Conservation (phyloP, 2,329 filamentous ascomycete species). For the Apiospora sp. region DNA sequence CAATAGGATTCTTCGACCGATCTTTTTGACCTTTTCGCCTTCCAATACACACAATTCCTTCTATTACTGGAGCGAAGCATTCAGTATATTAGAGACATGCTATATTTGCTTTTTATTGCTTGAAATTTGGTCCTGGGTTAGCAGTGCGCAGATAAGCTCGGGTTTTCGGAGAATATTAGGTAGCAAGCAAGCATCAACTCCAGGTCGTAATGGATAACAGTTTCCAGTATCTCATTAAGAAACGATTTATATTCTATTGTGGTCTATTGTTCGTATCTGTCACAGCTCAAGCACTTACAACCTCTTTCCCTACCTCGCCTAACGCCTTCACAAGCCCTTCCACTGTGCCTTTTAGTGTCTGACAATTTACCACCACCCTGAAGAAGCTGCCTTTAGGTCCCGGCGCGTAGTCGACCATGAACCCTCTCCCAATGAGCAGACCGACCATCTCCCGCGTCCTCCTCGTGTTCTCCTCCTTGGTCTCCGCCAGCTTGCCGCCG, state of each 20-base stretch:
- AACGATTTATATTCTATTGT: neutral
- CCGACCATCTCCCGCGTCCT: constrained; percentile 58
- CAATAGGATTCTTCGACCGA: constrained; percentile 2
- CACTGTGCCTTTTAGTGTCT: constrained; percentile 60
- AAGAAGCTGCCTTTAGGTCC: constrained; percentile 64
- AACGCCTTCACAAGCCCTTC: constrained; percentile 43
- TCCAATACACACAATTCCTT: neutral
- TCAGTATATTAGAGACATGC: neutral
- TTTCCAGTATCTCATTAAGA: neutral
- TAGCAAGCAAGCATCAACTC: no score
- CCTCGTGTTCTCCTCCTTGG: constrained; percentile 55
- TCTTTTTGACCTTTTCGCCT: neutral
- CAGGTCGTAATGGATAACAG: neutral
- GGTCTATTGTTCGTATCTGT: neutral
- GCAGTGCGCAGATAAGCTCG: neutral
- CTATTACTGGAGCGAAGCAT: neutral
- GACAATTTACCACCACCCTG: constrained; percentile 66
- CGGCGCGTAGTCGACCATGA: constrained; percentile 70
- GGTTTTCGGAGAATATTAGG: neutral
- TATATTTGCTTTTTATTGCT: neutral
- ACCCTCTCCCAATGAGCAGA: constrained; percentile 58
- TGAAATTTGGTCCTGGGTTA: neutral
- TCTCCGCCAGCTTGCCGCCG: constrained; percentile 55
- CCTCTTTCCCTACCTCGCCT: constrained; percentile 37
- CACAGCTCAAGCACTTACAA: constrained; percentile 22